These are phyloP conservation scores for Epichloe baconii DNA, from an alignment of 2,329 filamentous ascomycete species.

Conservation along the genomic window DNA sequence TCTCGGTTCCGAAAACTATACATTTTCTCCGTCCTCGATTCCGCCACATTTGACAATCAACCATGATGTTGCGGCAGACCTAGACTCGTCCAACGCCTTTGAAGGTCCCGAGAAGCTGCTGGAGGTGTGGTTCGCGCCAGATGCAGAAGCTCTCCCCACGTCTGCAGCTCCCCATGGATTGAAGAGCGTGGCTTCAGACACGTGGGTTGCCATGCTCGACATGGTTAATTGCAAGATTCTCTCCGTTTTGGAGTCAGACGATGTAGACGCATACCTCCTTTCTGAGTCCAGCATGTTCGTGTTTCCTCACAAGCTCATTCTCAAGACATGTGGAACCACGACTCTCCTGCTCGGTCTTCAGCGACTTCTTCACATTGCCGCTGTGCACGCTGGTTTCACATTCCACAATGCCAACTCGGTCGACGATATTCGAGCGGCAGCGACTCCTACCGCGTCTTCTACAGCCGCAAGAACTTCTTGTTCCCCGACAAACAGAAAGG, in stretches of 20 bases:
- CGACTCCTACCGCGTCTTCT: constrained; percentile 95
- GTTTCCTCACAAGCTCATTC: constrained; percentile 96
- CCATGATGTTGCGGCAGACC: constrained; percentile 79
- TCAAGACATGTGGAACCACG: constrained; percentile 97
- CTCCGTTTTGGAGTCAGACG: constrained; percentile 83
- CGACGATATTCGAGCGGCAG: constrained; percentile 58
- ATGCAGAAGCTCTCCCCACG: constrained; percentile 57
- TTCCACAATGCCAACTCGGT: constrained; percentile 56
- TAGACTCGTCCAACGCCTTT: constrained; percentile 93
- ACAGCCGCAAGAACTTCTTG: constrained; percentile 96
- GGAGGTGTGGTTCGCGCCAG: constrained; percentile 94
- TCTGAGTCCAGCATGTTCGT: constrained; percentile 99
- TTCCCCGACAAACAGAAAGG: constrained; percentile 90
- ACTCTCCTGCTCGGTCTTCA: constrained; percentile 82
- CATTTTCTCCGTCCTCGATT: constrained; percentile 67
- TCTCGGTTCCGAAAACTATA: constrained; percentile 71
- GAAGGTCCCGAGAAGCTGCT: constrained; percentile 97
- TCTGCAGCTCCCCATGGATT: constrained; percentile 62
- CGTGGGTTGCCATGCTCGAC: constrained; percentile 95
- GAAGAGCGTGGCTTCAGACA: constrained; percentile 71
- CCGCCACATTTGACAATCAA: constrained; percentile 94
- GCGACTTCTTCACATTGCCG: constrained; percentile 84
- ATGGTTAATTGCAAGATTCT: constrained; percentile 97
- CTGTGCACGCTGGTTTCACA: constrained; percentile 77
- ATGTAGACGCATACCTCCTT: constrained; percentile 89